These are phyloP conservation scores for Globisporangium emineosum DNA, from an alignment of 352 stramenopile species.

Conservation along the genomic window DNA sequence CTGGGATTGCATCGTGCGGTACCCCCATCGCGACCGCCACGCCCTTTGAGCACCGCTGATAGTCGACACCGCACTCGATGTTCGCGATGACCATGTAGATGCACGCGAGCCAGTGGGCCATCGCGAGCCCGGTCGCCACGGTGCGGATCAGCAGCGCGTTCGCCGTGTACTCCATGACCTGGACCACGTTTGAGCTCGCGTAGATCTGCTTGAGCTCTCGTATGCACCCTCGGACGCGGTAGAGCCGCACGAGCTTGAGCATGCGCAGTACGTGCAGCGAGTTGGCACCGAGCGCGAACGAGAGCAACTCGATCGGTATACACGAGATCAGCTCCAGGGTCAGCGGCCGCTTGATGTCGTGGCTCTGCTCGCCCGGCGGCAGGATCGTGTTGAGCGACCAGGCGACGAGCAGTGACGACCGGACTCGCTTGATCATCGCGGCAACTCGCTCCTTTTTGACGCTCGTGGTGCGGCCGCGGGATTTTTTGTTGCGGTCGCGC, in stretches of 20 bases:
- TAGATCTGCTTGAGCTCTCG: slow-evolving; percentile 47
- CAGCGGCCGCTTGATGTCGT: slow-evolving; percentile 37
- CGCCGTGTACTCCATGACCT: slow-evolving; percentile 53
- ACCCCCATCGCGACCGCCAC: slow-evolving; percentile 17
- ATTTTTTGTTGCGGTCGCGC: slow-evolving; percentile 2
- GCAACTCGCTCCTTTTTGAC: slow-evolving; percentile 1
- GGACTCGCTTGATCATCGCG: slow-evolving; percentile 24
- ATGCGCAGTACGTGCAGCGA: slow-evolving; percentile 50
- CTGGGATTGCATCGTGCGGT: neutral
- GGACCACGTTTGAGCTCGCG: slow-evolving; percentile 32
- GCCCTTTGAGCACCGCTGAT: slow-evolving; percentile 44
- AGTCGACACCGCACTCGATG: slow-evolving; percentile 60
- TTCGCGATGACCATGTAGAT: slow-evolving; percentile 67
- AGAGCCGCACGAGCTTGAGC: slow-evolving; percentile 55
- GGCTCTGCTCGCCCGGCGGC: slow-evolving; percentile 22
- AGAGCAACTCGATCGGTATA: slow-evolving; percentile 49
- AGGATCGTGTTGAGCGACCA: slow-evolving; percentile 75
- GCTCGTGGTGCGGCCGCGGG: neutral
- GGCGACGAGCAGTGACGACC: slow-evolving; percentile 32
- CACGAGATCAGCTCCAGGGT: slow-evolving; percentile 44
- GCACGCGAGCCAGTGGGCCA: slow-evolving; percentile 60
- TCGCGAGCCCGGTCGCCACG: slow-evolving; percentile 35
- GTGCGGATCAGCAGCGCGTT: slow-evolving; percentile 55
- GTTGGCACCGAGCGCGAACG: slow-evolving; percentile 38
- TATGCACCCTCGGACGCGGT: slow-evolving; percentile 44